A percentile compares a stretch with the other conserved stretches of the same genome.
These are phyloP conservation scores for Dendrobium chrysotoxum DNA, from an alignment of 106 monocot genomes.

Conservation along the genomic window DNA sequence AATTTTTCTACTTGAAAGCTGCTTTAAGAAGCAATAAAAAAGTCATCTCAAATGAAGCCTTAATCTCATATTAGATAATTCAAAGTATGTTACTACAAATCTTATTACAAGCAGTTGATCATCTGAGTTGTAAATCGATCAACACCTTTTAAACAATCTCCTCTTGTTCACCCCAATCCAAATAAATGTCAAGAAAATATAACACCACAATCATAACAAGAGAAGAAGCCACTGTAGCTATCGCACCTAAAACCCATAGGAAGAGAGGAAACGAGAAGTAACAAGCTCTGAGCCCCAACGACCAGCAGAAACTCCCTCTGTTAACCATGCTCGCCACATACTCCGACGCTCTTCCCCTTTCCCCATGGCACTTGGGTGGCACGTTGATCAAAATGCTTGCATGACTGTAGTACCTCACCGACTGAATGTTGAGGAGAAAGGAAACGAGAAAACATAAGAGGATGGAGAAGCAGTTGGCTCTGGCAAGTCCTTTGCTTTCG, in stretches of 20 bases:
- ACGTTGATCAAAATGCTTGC: slow-evolving; percentile 69
- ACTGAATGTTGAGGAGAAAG: slow-evolving; percentile 69
- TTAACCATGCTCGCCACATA: slow-evolving; percentile 43
- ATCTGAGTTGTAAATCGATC: no score
- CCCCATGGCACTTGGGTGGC: slow-evolving; percentile 6
- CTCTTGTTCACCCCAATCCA: background rate
- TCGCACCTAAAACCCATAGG: slow-evolving; percentile 69
- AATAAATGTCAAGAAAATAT: slow-evolving; percentile 57
- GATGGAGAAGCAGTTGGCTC: slow-evolving; percentile 62
- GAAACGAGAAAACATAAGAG: slow-evolving; percentile 61
- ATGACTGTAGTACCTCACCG: slow-evolving; percentile 82
- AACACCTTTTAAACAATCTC: no score
- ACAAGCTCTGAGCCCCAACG: slow-evolving; percentile 57
- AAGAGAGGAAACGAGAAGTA: slow-evolving; percentile 79
- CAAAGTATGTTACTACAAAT: no score
- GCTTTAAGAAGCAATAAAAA: no score
- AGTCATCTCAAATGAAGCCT: no score
- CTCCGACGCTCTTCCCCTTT: slow-evolving; percentile 6
- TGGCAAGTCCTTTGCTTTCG: slow-evolving; percentile 12
- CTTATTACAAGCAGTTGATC: no score
- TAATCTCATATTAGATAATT: no score
- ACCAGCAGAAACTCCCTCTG: slow-evolving; percentile 71
- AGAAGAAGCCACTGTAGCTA: slow-evolving; percentile 45
- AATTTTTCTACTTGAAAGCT: no score
- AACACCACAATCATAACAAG: slow-evolving; percentile 35